These are phyloP conservation scores for Aspergillus ochraceoroseus DNA, from an alignment of 2,329 filamentous ascomycete species.

Conservation along the genomic window DNA sequence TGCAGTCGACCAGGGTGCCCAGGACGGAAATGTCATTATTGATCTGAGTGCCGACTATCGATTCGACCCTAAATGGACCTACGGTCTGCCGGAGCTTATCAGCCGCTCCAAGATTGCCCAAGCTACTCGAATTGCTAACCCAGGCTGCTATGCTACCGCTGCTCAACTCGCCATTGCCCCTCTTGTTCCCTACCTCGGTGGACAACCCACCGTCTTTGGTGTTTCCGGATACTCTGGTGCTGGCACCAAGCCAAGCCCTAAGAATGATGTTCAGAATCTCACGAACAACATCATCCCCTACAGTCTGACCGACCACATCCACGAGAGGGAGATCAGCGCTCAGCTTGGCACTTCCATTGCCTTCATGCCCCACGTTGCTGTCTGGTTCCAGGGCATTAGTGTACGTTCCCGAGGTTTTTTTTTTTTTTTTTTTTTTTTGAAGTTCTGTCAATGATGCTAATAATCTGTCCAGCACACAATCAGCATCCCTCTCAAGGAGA, in stretches of 20 bases:
- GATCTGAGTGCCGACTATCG: constrained; percentile 97
- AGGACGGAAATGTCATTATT: constrained; percentile 69
- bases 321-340: constrained; percentile 80
- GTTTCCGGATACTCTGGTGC: constrained; percentile 93
- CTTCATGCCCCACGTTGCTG: constrained; percentile 91
- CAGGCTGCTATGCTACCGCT: constrained; percentile 91
- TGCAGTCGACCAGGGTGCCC: constrained; percentile 68
- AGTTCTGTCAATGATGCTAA: constrained; percentile 15
- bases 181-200: constrained; percentile 70
- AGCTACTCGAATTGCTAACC: constrained; percentile 80
- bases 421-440: background rate
- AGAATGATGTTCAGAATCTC: constrained; percentile 82
- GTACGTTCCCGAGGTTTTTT: constrained; percentile 39
- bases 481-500: constrained; percentile 77
- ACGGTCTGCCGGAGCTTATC: constrained; percentile 82
- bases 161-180: constrained; percentile 86
- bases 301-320: constrained; percentile 86
- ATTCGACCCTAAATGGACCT: constrained; percentile 80
- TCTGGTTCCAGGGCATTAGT: constrained; percentile 94
- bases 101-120: constrained; percentile 70
- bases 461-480: constrained; percentile 64
- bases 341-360: constrained; percentile 71
- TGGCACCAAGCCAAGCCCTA: constrained; percentile 86
- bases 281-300: constrained; percentile 87
- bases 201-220: constrained; percentile 78